Percentiles rank a stretch among this genome's conserved stretches.
phyloP scores from a whole-genome alignment of 495 filamentous ascomycete species.

The Xylaria sp. region DNA sequence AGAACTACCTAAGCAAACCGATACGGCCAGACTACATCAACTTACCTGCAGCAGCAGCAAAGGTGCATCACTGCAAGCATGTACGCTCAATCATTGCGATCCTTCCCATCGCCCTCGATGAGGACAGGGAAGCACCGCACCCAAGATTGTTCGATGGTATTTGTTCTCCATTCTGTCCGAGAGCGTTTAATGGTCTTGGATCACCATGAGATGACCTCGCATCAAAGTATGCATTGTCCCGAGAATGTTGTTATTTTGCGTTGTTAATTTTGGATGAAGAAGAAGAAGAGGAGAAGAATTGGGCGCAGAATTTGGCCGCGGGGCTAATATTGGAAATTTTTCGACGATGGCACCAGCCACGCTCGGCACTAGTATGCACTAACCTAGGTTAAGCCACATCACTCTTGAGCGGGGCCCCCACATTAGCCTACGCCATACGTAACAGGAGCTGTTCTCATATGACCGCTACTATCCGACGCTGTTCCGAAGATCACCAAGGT shows the following conservation, averaged over 20 bases:
- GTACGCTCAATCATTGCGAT: slow-evolving; percentile 65
- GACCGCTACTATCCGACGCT: neutral
- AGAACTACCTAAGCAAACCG: neutral
- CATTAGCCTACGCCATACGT: neutral
- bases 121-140: slow-evolving; percentile 59
- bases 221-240: slow-evolving; percentile 51
- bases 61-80: slow-evolving; percentile 30
- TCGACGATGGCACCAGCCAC: slow-evolving; percentile 18
- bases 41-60: neutral
- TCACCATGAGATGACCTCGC: slow-evolving; percentile 49
- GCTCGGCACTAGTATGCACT: too few relatives aligned
- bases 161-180: slow-evolving; percentile 62
- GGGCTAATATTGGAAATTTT: slow-evolving; percentile 18
- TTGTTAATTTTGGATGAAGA: slow-evolving; percentile 58
- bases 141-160: slow-evolving; percentile 61
- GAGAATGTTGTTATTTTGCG: slow-evolving; percentile 60
- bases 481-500: slow-evolving; percentile 14
- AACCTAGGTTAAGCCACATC: slow-evolving; percentile 35
- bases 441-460: neutral
- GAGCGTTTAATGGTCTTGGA: slow-evolving; percentile 57
- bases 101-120: slow-evolving; percentile 51
- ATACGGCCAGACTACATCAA: neutral
- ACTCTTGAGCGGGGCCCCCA: neutral
- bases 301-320: slow-evolving; percentile 28
- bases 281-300: slow-evolving; percentile 38